Evolutionary conservation across 225 moss, liverwort and hornwort species (phyloP).

Genomic region (Sphagnum contortum): DNA sequence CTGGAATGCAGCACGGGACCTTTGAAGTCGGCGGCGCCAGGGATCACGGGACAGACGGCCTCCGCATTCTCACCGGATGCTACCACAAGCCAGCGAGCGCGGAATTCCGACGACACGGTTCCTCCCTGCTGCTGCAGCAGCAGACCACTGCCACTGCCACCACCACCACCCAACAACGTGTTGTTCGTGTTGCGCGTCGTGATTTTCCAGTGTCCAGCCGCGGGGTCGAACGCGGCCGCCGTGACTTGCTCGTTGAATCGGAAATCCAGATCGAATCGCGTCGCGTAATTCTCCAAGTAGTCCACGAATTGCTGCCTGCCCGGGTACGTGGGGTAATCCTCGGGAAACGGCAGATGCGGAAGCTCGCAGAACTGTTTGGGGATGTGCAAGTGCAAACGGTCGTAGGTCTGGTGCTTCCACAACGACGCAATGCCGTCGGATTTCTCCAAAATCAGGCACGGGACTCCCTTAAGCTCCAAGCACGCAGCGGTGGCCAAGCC

Average conservation of each 20-base stretch:
- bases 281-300: constrained; percentile 61
- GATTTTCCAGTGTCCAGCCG: constrained; percentile 48
- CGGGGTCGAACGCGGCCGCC: constrained; percentile 34
- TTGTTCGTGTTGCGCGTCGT: no score
- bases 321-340: constrained; percentile 57
- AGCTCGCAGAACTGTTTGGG: constrained; percentile 84
- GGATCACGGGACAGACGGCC: constrained; percentile 48
- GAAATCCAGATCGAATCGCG: constrained; percentile 39
- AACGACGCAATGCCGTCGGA: constrained; percentile 72
- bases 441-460: constrained; percentile 62
- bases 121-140: background rate
- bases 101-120: constrained; percentile 13
- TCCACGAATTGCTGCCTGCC: constrained; percentile 62
- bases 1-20: constrained; percentile 64
- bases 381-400: constrained; percentile 75
- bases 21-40: constrained; percentile 31
- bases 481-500: constrained; percentile 72
- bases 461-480: constrained; percentile 40
- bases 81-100: constrained; percentile 76
- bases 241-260: constrained; percentile 49
- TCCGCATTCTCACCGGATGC: constrained; percentile 94
- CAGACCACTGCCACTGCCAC: background rate
- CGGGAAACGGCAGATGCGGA: constrained; percentile 55
- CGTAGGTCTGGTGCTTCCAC: constrained; percentile 86
- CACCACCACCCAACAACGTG: background rate